Evolutionary conservation across 371 early-diverging fungal genomes (phyloP).

Genomic region (Mortierella sp.): DNA sequence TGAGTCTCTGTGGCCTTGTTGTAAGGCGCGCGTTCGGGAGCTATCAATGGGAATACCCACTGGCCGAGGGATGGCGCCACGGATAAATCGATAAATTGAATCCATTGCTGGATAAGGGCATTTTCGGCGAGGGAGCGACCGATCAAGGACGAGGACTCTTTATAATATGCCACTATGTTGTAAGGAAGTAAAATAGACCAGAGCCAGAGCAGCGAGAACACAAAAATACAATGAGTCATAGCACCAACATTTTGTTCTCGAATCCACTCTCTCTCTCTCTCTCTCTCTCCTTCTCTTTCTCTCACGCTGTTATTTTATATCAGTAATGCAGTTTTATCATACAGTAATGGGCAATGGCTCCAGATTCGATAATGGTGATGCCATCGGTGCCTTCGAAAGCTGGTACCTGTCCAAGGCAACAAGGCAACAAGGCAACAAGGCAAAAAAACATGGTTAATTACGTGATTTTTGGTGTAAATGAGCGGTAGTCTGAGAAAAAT

Average conservation of each 20-base stretch:
- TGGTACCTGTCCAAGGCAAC: slow-evolving; percentile 69
- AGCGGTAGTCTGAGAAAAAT: too few species aligned
- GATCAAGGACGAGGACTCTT: slow-evolving; percentile 68
- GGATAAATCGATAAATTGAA: slow-evolving; percentile 79
- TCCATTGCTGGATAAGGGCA: slow-evolving; percentile 81
- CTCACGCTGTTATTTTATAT: not conserved
- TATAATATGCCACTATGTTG: slow-evolving; percentile 69
- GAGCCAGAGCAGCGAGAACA: not conserved
- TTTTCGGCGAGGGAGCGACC: slow-evolving; percentile 76
- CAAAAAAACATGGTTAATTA: too few species aligned
- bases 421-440: too few species aligned
- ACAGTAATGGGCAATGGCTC: slow-evolving; percentile 90
- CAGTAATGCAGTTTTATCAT: slow-evolving; percentile 38
- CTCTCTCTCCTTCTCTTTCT: too few species aligned
- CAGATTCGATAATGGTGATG: slow-evolving; percentile 74
- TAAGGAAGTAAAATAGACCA: too few species aligned
- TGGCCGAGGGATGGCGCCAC: slow-evolving; percentile 61
- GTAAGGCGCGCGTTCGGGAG: slow-evolving; percentile 63
- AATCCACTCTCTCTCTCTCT: too few species aligned
- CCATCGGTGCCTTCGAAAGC: slow-evolving; percentile 81
- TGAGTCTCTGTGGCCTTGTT: slow-evolving; percentile 76
- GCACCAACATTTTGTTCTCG: too few species aligned
- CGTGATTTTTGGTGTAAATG: too few species aligned
- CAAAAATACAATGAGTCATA: not conserved
- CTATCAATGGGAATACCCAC: slow-evolving; percentile 78